Base-by-base conservation (phyloP, 2,329 filamentous ascomycete species). In the Thermochaetoides dissita region DNA sequence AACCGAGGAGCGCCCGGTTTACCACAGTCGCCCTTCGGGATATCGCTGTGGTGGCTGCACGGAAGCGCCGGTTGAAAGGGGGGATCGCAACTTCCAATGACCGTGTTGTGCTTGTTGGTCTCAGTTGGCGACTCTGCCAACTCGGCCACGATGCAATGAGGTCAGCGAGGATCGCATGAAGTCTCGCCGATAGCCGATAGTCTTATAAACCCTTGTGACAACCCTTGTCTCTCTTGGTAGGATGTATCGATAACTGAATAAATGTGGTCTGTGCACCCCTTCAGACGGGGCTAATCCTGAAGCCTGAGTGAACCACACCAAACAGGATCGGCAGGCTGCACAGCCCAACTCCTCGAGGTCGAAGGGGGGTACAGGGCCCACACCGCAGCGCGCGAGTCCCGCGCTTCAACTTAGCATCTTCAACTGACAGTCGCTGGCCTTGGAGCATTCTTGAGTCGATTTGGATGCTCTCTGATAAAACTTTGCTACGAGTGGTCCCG, bases 401-500 rank as follows among this genome's bases (percentile, higher is more conserved):
- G 32, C 37, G 28, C 36, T 39, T 39, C 32, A 34, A 33, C 34
- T 37, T 43, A 10, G n/a, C 34, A 30, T 37, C 36, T 35, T 32
- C 41, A 32, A 12, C 11, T 10, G 17, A 24, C 17, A 24, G 17
- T 24, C 17, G 17, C 17, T 24, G 17, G 17, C 17, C 17, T 24
- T 24, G 17, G 17, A 24, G 17, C 17, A 24, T 24, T 24, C 17
- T 24, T 24, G 17, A 24, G 17, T 24, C 17, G 17, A 24, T 28
- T 31, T 12, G 30, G 34, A 34, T 12, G 36, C 35, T 39, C 35
- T 17, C 35, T 32, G 31, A 40, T 34, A 41, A 37, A 40, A 32
- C 42, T 44, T 40, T 38, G 42, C 42, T 39, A 28, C 35, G 32
- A 36, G 38, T 34, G 30, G 39, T 44, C 38, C 10, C 12, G 34